A percentile compares a stretch with the other conserved stretches of the same genome.
These are phyloP conservation scores for Lasiosphaeris hirsuta DNA, from an alignment of 495 filamentous ascomycete genomes.

Conservation along the genomic window DNA sequence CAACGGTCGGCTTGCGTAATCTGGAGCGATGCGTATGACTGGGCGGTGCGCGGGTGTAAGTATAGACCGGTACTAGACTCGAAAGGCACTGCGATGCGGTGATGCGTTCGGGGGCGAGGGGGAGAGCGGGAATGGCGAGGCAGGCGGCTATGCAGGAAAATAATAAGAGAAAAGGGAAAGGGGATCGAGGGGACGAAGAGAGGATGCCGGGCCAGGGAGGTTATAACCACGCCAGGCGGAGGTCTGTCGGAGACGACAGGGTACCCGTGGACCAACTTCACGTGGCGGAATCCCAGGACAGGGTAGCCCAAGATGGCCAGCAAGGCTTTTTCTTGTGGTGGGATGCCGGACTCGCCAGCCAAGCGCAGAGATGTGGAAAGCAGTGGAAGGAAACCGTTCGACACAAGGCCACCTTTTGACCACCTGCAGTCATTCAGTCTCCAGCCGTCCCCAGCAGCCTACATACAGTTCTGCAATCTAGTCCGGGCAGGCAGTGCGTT, in stretches of 20 bases:
- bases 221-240: conserved; percentile 18
- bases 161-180: conserved; percentile 14
- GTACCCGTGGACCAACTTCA: conserved; percentile 12
- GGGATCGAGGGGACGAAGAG: background rate
- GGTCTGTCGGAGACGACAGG: conserved; percentile 14
- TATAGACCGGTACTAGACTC: too few relatives aligned
- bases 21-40: too few relatives aligned
- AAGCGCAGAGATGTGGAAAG: conserved; percentile 22
- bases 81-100: background rate
- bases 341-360: conserved; percentile 7
- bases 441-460: too few relatives aligned
- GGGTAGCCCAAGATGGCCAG: background rate
- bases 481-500: background rate
- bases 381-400: conserved; percentile 28
- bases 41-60: too few relatives aligned
- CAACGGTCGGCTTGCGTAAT: too few relatives aligned
- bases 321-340: conserved; percentile 1
- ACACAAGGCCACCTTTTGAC: background rate
- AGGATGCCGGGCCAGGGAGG: conserved; percentile 2
- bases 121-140: conserved; percentile 1
- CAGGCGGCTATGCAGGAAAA: background rate
- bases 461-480: background rate
- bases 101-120: conserved; percentile 9
- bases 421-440: too few relatives aligned
- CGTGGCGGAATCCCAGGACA: conserved; percentile 13